These are phyloP conservation scores for Nitzschia sp. DNA, from an alignment of 108 stramenopile genomes.

Conservation along the genomic window DNA sequence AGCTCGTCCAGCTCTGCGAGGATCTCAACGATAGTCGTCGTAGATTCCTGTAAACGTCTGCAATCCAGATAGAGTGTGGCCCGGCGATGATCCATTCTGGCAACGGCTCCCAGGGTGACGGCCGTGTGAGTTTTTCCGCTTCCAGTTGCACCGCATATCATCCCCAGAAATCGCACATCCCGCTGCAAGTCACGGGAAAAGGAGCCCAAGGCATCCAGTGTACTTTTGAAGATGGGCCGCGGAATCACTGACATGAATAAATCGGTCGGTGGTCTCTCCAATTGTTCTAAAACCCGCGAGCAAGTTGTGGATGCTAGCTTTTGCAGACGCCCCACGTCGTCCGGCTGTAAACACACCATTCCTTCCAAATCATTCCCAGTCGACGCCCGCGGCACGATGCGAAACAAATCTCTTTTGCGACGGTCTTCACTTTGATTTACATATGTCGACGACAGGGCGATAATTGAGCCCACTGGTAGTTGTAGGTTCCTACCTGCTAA, in stretches of 20 bases:
- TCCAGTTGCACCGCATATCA: constrained; percentile 54
- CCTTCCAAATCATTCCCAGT: not conserved
- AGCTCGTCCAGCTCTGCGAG: constrained; percentile 39
- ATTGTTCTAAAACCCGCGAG: too few species aligned
- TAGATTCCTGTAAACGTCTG: constrained; percentile 54
- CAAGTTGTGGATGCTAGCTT: not conserved
- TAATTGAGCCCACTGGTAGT: not conserved
- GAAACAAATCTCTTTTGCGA: too few species aligned
- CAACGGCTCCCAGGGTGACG: constrained; percentile 43
- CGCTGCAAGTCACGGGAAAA: not conserved
- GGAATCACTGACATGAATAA: not conserved
- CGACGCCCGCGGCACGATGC: too few species aligned
- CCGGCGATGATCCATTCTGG: constrained; percentile 22
- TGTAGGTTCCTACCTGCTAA: not conserved
- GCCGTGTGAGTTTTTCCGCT: constrained; percentile 76
- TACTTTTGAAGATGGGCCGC: not conserved
- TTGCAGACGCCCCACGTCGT: not conserved
- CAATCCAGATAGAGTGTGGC: constrained; percentile 72
- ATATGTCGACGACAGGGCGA: too few species aligned
- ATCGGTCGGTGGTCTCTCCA: not conserved
- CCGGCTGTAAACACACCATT: not conserved
- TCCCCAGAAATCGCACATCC: not conserved
- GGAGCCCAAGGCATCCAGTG: not conserved
- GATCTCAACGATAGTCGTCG: constrained; percentile 36
- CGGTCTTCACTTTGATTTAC: too few species aligned